Percentiles rank a stretch among this genome's conserved stretches.
phyloP scores from a whole-genome alignment of 1,284 basidiomycete genomes.

The Prillingera fragicola region DNA sequence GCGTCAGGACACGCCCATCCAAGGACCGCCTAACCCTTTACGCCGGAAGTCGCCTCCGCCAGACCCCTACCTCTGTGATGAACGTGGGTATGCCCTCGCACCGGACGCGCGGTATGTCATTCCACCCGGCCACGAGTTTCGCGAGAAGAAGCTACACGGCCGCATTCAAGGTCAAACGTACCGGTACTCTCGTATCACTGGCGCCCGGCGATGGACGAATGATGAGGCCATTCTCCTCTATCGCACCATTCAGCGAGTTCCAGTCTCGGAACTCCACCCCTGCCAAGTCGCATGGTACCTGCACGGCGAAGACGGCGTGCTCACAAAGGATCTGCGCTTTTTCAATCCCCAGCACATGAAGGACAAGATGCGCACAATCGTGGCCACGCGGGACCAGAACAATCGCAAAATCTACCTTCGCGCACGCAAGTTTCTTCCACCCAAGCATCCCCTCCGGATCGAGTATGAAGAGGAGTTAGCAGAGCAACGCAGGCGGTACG shows the following conservation, averaged over 20 bases:
- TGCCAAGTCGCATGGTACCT: conserved; percentile 29
- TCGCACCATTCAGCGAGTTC: conserved; percentile 36
- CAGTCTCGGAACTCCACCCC: conserved; percentile 27
- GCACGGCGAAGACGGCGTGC: conserved; percentile 29
- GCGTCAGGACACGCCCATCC: too few relatives aligned
- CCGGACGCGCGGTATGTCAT: conserved; percentile 18
- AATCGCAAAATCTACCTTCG: conserved; percentile 4
- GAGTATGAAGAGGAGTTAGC: conserved; percentile 11
- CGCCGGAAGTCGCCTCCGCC: too few relatives aligned
- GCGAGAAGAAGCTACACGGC: conserved; percentile 20
- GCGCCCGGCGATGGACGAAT: conserved; percentile 25
- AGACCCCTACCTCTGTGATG: conserved; percentile 28
- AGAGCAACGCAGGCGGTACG: not conserved
- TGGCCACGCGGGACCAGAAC: not conserved
- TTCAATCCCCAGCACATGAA: conserved; percentile 42
- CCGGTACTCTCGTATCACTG: conserved; percentile 22
- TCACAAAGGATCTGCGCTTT: conserved; percentile 14
- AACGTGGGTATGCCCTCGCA: conserved; percentile 19
- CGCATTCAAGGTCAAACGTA: conserved; percentile 11
- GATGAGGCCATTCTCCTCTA: conserved; percentile 32
- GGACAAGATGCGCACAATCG: conserved; percentile 31
- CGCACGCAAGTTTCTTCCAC: conserved; percentile 28
- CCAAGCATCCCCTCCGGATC: not conserved
- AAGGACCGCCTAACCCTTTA: too few relatives aligned
- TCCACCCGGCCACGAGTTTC: conserved; percentile 9